Conservation (phyloP, 2,329 filamentous ascomycete genomes). For the Aspergillus sp. region DNA sequence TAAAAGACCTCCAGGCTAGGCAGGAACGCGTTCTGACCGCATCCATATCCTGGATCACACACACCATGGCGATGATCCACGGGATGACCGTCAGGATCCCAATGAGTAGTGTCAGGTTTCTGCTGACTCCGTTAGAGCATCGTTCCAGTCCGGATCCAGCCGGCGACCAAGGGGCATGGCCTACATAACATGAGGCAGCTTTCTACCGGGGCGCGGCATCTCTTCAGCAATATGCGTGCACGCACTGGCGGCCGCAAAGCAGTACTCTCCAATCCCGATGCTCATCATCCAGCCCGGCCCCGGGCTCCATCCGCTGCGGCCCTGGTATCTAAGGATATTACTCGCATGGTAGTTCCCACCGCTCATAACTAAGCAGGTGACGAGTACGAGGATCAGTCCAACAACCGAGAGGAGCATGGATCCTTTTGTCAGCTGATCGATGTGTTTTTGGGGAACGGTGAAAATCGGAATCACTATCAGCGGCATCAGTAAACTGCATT, state of each 20-base stretch:
- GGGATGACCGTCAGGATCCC: constrained; percentile 29
- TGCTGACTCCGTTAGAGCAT: constrained; percentile 1
- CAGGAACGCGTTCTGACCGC: constrained; percentile 16
- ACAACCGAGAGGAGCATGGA: constrained; percentile 11
- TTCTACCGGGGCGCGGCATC: constrained; percentile 12
- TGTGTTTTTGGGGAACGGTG: constrained; percentile 9
- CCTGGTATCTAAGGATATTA: constrained; percentile 6
- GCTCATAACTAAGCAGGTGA: constrained; percentile 14
- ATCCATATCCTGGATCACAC: constrained; percentile 26
- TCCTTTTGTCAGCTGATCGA: constrained; percentile 14
- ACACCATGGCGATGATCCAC: constrained; percentile 25
- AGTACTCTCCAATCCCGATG: constrained; percentile 14
- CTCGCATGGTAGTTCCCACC: constrained; percentile 2
- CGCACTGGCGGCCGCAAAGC: constrained; percentile 13
- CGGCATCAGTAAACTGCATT: not conserved
- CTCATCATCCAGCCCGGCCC: constrained; percentile 15
- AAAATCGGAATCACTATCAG: constrained; percentile 18
- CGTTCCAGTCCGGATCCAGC: too few relatives aligned
- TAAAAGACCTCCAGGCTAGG: constrained; percentile 18
- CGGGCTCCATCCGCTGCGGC: constrained; percentile 9
- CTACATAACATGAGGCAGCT: constrained; percentile 19
- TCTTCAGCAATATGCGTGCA: constrained; percentile 19
- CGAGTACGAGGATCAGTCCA: constrained; percentile 9
- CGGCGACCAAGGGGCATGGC: not conserved
- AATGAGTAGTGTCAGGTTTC: constrained; percentile 27